These are phyloP conservation scores for Malassezia nana DNA, from an alignment of 1,284 basidiomycete species.

Conservation along the genomic window DNA sequence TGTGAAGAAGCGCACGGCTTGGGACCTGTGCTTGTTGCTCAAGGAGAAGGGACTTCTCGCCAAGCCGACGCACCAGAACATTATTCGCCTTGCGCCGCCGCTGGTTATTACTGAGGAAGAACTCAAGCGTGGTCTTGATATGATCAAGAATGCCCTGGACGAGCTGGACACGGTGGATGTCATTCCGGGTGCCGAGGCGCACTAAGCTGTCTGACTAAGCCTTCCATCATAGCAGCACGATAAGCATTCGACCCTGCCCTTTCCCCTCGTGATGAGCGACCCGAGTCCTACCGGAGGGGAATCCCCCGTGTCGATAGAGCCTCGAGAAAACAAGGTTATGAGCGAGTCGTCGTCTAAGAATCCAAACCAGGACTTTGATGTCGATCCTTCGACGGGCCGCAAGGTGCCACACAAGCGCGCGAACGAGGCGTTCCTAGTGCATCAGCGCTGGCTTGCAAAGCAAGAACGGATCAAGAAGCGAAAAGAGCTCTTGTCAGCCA, in stretches of 20 bases:
- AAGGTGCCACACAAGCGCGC: constrained; percentile 38
- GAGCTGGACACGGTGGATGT: constrained; percentile 60
- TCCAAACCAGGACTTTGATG: constrained; percentile 10
- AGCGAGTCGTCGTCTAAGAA: not conserved
- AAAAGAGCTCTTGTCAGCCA: no score
- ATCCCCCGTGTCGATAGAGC: no score
- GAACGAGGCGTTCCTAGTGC: constrained; percentile 37
- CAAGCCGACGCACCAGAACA: constrained; percentile 92
- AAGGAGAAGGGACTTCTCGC: constrained; percentile 82
- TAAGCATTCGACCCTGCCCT: no score
- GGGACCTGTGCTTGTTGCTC: constrained; percentile 88
- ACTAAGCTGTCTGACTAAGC: constrained; percentile 1
- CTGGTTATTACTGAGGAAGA: constrained; percentile 82
- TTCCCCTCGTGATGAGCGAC: no score
- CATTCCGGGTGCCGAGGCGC: constrained; percentile 33
- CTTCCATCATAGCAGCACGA: not conserved
- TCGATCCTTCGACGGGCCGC: constrained; percentile 36
- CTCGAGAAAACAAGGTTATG: no score
- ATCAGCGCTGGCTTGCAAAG: constrained; percentile 35
- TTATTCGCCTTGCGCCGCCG: constrained; percentile 92
- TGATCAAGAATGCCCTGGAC: constrained; percentile 65
- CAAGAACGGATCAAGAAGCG: constrained; percentile 27
- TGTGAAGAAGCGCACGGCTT: constrained; percentile 68
- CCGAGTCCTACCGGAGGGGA: no score
- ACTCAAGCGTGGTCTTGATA: constrained; percentile 62